Conservation (phyloP, 2,329 filamentous ascomycete species). For the Fusarium sp. region DNA sequence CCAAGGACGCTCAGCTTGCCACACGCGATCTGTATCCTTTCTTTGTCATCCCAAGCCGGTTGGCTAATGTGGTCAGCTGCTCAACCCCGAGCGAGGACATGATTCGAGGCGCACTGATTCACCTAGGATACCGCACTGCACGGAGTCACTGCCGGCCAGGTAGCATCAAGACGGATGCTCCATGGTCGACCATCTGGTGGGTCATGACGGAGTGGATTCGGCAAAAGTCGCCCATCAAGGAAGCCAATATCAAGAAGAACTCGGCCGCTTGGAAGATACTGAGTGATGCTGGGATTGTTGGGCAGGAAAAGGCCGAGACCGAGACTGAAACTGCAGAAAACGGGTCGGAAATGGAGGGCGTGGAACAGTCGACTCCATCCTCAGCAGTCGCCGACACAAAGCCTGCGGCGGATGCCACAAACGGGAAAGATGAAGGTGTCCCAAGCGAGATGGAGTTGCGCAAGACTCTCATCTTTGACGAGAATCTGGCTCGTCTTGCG, state of each 20-base stretch:
- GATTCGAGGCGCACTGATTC: constrained; percentile 79
- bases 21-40: constrained; percentile 79
- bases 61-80: constrained; percentile 81
- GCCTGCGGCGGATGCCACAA: constrained; percentile 24
- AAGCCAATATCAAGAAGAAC: constrained; percentile 71
- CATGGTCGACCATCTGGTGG: constrained; percentile 90
- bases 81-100: constrained; percentile 79
- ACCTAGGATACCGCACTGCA: constrained; percentile 81
- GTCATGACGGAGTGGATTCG: constrained; percentile 91
- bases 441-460: constrained; percentile 54
- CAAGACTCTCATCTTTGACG: constrained; percentile 75
- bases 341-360: constrained; percentile 52
- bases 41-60: constrained; percentile 78
- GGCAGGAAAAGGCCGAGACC: constrained; percentile 45
- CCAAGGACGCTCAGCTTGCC: constrained; percentile 62
- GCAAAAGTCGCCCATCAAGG: constrained; percentile 80
- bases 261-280: constrained; percentile 77
- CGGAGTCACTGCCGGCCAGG: constrained; percentile 89
- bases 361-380: constrained; percentile 41
- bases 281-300: constrained; percentile 49
- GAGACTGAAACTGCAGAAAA: constrained; percentile 19
- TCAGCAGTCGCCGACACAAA: constrained; percentile 1
- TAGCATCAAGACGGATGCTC: constrained; percentile 91
- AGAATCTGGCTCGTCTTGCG: constrained; percentile 74
- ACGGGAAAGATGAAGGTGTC: constrained; percentile 31